Evolutionary conservation across 805 yeast genomes (phyloP).

Genomic region (Huiozyma sinensis): DNA sequence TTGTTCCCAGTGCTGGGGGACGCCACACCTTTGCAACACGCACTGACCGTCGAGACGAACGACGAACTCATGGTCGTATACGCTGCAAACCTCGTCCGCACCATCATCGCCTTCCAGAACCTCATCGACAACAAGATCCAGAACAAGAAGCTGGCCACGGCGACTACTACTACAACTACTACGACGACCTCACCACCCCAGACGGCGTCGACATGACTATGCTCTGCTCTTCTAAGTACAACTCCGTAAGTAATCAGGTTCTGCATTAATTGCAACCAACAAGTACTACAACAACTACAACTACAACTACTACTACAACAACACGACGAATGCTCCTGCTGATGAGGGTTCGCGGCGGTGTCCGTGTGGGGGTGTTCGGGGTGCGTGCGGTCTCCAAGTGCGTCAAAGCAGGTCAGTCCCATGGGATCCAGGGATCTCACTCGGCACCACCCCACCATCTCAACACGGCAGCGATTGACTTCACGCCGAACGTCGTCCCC

Average conservation of each 20-base stretch:
- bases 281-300: no score
- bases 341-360: no score
- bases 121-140: conserved; percentile 91
- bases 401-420: no score
- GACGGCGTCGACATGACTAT: not conserved
- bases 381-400: no score
- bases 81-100: conserved; percentile 78
- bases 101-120: conserved; percentile 93
- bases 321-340: no score
- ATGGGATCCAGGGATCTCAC: no score
- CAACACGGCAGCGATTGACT: conserved; percentile 31
- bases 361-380: no score
- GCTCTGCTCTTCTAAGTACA: no score
- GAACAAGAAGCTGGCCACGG: conserved; percentile 44
- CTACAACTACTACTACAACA: no score
- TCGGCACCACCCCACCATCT: conserved; percentile 9
- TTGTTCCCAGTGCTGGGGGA: conserved; percentile 67
- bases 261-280: no score
- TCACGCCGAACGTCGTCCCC: conserved; percentile 26
- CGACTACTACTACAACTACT: not conserved
- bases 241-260: no score
- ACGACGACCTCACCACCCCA: not conserved
- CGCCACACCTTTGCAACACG: conserved; percentile 50
- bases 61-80: conserved; percentile 94
- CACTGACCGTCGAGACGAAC: conserved; percentile 86